Base-by-base conservation (phyloP, 2,329 filamentous ascomycete species). In the Arthrobotrys sphaeroides region DNA sequence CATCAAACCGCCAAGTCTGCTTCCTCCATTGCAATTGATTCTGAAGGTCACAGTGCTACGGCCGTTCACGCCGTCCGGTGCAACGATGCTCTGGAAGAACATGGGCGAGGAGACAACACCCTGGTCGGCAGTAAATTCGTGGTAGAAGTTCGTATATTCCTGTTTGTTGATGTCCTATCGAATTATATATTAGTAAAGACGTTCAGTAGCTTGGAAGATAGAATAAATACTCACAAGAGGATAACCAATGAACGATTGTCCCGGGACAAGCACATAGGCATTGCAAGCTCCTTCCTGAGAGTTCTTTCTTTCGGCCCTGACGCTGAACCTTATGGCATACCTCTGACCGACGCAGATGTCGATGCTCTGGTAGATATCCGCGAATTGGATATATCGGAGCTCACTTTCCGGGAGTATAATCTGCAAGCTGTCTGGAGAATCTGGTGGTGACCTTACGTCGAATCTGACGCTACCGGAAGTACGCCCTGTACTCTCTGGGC, bases 391-490 rank as follows among this genome's bases (percentile, higher is more conserved):
- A 9, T 64, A 51, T n/a, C 9, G 22, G 26, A 42, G 10, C 0
- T 10, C 43, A n/a, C 28, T 64, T 5, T 20, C 20, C 16, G 60
- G 60, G 7, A 64, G 60, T 6, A 42, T 9, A 3, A 64, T 49
- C 22, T 64, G 60, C 24, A 47, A 51, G 12, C 45, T 51, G 22
- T 43, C 28, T 5, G 60, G 60, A 7, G 60, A 64, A 7, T 64
- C 60, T 51, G 60, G 42, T 1, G 43, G 60, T 2, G 60, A 64
- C 31, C 33, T 64, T 6, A 18, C 12, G 24, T 64, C 60, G 2
- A 12, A 16, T 18, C 40, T 1, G 31, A 64, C 28, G 31, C 5
- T 24, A 4, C 60, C 60, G 20, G 43, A 64, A 1, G 60, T 28
- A 12, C 3, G 5, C 0, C 60, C 60, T 18, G 60, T 64, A 31